A percentile compares a stretch with the other conserved stretches of the same genome.
Conservation (phyloP, 192 early-diverging fungal species). For the Lobosporangium transversale region DNA sequence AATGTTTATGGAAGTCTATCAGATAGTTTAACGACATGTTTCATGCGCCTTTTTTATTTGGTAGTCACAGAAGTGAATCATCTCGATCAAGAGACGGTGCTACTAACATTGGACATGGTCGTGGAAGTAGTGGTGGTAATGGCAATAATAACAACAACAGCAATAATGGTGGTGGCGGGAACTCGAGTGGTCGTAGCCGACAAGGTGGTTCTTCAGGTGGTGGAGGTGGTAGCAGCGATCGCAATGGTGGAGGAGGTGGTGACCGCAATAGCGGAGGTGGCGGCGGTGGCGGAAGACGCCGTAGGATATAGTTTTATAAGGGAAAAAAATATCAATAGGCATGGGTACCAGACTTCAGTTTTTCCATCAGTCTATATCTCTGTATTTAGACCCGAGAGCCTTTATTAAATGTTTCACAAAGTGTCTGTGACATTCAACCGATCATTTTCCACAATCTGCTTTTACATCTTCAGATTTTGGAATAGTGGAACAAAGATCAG, state of each 20-base stretch:
- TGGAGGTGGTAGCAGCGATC: conserved; percentile 8
- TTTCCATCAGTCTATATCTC: no score
- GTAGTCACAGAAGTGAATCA: conserved; percentile 10
- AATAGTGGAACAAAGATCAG: no score
- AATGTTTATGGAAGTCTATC: neutral
- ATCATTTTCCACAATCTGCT: no score
- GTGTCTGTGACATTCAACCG: no score
- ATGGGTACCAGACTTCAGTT: no score
- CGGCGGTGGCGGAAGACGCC: neutral
- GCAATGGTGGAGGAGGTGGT: conserved; percentile 3
- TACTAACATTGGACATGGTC: neutral
- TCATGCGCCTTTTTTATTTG: neutral
- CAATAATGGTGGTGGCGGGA: neutral
- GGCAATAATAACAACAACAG: neutral
- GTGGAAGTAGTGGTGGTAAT: neutral
- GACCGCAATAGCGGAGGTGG: conserved; percentile 1
- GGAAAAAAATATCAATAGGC: no score
- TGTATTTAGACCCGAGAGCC: no score
- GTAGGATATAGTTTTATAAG: conserved; percentile 1
- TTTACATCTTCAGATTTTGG: no score
- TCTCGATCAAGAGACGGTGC: conserved; percentile 17
- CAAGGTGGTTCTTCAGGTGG: neutral
- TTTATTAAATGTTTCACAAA: no score
- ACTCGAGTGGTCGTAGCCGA: conserved; percentile 4
- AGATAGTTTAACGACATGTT: neutral